A percentile compares a stretch with the other conserved stretches of the same genome.
Conservation (phyloP, 805 yeast genomes). For the Sugiyamaella americana region DNA sequence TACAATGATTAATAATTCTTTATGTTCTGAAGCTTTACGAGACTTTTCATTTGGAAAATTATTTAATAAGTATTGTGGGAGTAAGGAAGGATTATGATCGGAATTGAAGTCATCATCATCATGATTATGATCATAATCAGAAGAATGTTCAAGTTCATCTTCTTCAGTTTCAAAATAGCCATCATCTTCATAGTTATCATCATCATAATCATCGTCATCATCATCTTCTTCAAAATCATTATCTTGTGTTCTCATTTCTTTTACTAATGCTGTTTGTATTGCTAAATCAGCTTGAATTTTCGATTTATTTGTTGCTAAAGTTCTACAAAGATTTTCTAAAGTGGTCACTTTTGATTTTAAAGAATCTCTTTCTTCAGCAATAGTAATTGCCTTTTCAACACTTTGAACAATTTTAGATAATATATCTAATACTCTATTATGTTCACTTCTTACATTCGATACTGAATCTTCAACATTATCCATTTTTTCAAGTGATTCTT, state of each 20-base stretch:
- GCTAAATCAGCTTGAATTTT: neutral
- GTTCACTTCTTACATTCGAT: neutral
- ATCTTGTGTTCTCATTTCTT: neutral
- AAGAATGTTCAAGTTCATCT: neutral
- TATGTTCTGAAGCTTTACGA: neutral
- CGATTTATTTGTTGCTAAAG: neutral
- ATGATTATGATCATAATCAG: slow-evolving; percentile 1
- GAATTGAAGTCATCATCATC: slow-evolving; percentile 1
- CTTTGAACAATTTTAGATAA: neutral
- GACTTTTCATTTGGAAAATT: neutral
- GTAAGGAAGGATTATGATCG: no score
- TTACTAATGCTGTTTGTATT: neutral
- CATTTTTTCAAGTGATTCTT: neutral
- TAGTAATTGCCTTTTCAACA: slow-evolving; percentile 17
- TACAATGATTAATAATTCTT: no score
- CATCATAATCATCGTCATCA: neutral
- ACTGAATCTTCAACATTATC: no score
- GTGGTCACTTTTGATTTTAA: slow-evolving; percentile 5
- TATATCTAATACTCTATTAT: neutral
- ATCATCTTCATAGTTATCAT: neutral
- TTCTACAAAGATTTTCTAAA: neutral
- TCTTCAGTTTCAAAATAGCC: neutral
- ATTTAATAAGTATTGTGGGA: no score
- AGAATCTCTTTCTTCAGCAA: slow-evolving; percentile 18
- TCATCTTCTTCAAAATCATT: neutral